Evolutionary conservation across 1,284 basidiomycete species (phyloP).

Genomic region (Tausonia pullulans): DNA sequence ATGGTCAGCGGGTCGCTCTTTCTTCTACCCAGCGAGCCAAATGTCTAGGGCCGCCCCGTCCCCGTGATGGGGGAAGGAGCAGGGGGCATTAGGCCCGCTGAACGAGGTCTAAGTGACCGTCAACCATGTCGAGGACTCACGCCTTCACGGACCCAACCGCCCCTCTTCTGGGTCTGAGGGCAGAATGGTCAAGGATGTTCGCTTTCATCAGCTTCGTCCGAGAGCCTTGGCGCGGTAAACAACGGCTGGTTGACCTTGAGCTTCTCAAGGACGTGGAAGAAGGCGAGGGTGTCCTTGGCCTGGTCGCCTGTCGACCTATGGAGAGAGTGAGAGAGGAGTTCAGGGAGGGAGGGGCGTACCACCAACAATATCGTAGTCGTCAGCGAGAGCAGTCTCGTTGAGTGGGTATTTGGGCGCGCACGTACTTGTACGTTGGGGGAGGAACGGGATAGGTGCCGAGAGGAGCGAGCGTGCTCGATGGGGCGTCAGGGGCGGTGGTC

Average conservation of each 20-base stretch:
- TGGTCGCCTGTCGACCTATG: constrained; percentile 45
- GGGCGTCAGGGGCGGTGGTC: background rate
- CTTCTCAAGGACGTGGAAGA: constrained; percentile 75
- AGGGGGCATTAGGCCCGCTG: too few species aligned
- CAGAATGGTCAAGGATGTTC: background rate
- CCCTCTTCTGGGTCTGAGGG: constrained; percentile 75
- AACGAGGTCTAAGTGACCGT: too few species aligned
- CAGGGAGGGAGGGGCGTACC: background rate
- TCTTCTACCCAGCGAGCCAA: too few species aligned
- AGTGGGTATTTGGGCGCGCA: background rate
- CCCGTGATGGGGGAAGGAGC: too few species aligned
- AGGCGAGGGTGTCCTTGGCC: constrained; percentile 61
- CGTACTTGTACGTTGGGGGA: constrained; percentile 27
- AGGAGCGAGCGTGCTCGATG: background rate
- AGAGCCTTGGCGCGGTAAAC: too few species aligned
- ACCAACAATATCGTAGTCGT: background rate
- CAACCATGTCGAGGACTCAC: constrained; percentile 36
- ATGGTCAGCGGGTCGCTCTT: too few species aligned
- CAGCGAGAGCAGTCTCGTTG: too few species aligned
- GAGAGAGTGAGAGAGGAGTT: constrained; percentile 37
- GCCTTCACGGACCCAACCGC: constrained; percentile 78
- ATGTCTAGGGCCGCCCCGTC: too few species aligned
- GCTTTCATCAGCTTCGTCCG: background rate
- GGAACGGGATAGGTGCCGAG: constrained; percentile 5
- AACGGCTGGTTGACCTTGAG: constrained; percentile 53